Percentiles rank a stretch among this genome's conserved stretches.
Evolutionary conservation across 441 rosid species (phyloP).

Genomic region (Dalechampia spathulata): DNA sequence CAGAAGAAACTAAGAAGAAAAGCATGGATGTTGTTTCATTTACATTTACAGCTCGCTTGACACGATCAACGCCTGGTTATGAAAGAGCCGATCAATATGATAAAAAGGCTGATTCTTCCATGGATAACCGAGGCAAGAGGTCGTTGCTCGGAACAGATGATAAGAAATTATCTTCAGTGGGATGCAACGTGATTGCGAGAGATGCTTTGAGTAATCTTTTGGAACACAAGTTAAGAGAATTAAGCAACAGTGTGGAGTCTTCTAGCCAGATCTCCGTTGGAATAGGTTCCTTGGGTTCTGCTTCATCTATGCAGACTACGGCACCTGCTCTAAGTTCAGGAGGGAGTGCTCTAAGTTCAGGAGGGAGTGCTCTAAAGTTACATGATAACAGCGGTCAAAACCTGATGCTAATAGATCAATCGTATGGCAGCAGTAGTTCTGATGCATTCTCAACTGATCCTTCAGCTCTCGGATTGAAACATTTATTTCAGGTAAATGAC

Average conservation of each 20-base stretch:
- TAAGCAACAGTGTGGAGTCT: conserved; percentile 54
- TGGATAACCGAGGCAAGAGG: conserved; percentile 36
- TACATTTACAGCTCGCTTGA: conserved; percentile 82
- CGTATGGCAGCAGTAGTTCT: conserved; percentile 16
- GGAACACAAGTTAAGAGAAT: conserved; percentile 80
- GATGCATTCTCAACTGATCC: conserved; percentile 25
- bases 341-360: conserved; percentile 15
- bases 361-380: conserved; percentile 16
- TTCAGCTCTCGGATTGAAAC: conserved; percentile 23
- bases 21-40: conserved; percentile 92
- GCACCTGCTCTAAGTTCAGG: conserved; percentile 15
- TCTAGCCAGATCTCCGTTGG: conserved; percentile 38
- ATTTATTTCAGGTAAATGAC: conserved; percentile 42
- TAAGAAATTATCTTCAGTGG: conserved; percentile 50
- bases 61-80: conserved; percentile 39
- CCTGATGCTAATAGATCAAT: conserved; percentile 13
- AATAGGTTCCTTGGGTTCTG: conserved; percentile 32
- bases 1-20: conserved; percentile 62
- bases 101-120: conserved; percentile 17
- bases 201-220: conserved; percentile 77
- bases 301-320: conserved; percentile 23
- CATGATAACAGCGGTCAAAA: conserved; percentile 16
- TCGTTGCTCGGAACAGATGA: conserved; percentile 38
- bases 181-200: conserved; percentile 57
- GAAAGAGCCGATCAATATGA: conserved; percentile 33